Evolutionary conservation across 768 basidiomycete genomes (phyloP), one percentile per base, ranked within the genome.

Genomic region (Boletus eberwhitei): DNA sequence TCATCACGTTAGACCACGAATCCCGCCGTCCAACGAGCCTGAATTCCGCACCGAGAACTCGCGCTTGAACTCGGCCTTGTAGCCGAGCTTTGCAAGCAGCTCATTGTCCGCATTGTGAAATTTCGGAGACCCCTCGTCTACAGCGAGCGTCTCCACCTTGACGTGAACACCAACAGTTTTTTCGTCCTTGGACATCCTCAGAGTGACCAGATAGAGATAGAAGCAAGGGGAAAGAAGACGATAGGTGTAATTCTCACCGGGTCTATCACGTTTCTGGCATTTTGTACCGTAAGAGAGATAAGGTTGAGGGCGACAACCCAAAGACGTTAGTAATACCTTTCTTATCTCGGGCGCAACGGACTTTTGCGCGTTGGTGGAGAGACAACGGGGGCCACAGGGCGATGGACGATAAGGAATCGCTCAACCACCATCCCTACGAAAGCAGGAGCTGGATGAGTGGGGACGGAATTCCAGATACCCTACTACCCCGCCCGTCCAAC

Each of bases 1-100:
- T 24, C 37, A 24, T 43, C 21, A 4, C 12, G 13, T 65, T 6
- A 65, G 47, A 26, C 11, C 17, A 34, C 2, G 31, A 40, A 1
- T 11, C 5, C 13, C 11, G 8, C 17, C 29, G 1, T 11, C 8
- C 5, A 17, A 32, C 21, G 22, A 47, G n/a, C 11, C 8, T 9
- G 31, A 11, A 32, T 26, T 12, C 48, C 79, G 59, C 61, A 86
- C 86, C 60, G 86, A 83, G 65, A 89, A 88, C 68, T 88, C 85
- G 50, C 87, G 82, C 63, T 75, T 84, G 71, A 89, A 88, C 69
- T 87, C 85, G 65, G 78, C 77, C 73, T 78, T 86, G 66, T 88
- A 89, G 11, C 87, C 87, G 34, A 89, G 78, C 56, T 79, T 71
- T 11, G 85, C 87, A 19, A 88, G 79, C 39, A 79, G 73, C 5